phyloP scores from a whole-genome alignment of 768 basidiomycete species.

The Hypsizygus marmoreus region DNA sequence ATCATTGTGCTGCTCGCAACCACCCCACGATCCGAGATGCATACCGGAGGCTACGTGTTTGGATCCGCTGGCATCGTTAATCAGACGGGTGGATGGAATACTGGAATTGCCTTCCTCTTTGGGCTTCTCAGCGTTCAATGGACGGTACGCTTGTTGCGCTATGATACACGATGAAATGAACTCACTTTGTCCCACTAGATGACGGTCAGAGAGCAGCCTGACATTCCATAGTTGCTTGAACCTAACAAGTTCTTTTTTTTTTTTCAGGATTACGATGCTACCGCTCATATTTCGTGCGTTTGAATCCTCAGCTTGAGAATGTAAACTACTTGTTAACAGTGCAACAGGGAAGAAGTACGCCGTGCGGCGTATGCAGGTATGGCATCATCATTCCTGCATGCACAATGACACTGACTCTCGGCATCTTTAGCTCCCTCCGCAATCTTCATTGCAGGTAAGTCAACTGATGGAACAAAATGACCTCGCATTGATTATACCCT shows the following conservation, averaged over 20 bases:
- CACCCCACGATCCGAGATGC: constrained; percentile 76
- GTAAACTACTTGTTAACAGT: not conserved
- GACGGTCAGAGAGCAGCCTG: constrained; percentile 52
- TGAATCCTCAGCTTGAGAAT: not conserved
- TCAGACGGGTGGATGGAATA: constrained; percentile 77
- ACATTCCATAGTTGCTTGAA: not conserved
- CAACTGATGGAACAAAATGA: not conserved
- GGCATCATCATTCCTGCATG: too few species aligned
- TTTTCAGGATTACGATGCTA: constrained; percentile 73
- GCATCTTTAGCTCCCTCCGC: constrained; percentile 26
- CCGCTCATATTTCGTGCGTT: constrained; percentile 78
- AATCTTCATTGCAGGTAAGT: constrained; percentile 28
- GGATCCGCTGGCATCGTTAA: constrained; percentile 74
- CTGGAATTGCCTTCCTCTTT: constrained; percentile 81
- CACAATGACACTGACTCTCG: too few species aligned
- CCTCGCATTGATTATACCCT: not conserved
- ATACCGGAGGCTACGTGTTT: constrained; percentile 78
- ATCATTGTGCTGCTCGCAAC: constrained; percentile 82
- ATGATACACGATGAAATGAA: constrained; percentile 3
- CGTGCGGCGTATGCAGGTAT: constrained; percentile 77
- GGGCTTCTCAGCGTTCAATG: constrained; percentile 87
- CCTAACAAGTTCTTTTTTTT: constrained; percentile 7
- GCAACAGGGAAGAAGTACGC: constrained; percentile 70
- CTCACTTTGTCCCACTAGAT: constrained; percentile 41
- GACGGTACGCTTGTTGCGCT: constrained; percentile 54